Conservation (phyloP, 2,329 filamentous ascomycete species). For the Fusarium setosum region DNA sequence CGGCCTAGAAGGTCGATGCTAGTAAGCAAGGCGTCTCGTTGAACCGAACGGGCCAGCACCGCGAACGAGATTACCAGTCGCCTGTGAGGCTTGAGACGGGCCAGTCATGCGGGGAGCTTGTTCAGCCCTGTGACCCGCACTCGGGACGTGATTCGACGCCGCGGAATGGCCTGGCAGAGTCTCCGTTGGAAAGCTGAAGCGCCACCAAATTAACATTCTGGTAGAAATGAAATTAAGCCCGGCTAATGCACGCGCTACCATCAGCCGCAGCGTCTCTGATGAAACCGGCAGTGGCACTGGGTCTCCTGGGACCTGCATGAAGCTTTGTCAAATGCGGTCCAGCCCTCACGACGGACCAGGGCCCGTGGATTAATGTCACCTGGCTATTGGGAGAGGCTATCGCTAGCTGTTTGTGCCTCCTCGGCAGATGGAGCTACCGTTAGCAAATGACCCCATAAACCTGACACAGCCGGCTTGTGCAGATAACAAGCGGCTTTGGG, state of each 20-base stretch:
- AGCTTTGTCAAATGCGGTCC: not conserved
- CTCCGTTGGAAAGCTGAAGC: conserved; percentile 18
- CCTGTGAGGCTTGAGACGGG: not conserved
- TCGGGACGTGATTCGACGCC: conserved; percentile 34
- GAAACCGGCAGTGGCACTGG: conserved; percentile 1
- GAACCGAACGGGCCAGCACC: not conserved
- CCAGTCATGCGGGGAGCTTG: conserved; percentile 11
- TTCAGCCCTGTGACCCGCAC: conserved; percentile 39
- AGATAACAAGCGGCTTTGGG: not conserved
- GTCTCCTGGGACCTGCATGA: not conserved
- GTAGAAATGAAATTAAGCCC: conserved; percentile 12
- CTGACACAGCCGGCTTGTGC: conserved; percentile 15
- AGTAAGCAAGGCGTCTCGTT: conserved; percentile 19
- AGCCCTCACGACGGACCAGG: too few species aligned
- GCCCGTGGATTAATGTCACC: not conserved
- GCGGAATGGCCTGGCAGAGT: not conserved
- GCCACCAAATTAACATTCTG: conserved; percentile 41
- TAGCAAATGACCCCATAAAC: conserved; percentile 7
- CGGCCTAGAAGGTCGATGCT: conserved; percentile 10
- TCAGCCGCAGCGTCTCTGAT: conserved; percentile 6
- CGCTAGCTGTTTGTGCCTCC: not conserved
- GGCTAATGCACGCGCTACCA: conserved; percentile 7
- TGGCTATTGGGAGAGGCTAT: not conserved
- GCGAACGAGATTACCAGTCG: conserved; percentile 21
- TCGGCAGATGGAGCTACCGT: not conserved